Percentiles rank a stretch among this genome's conserved stretches.
phyloP scores from a whole-genome alignment of 2,329 filamentous ascomycete genomes.

The Lithohypha guttulata region DNA sequence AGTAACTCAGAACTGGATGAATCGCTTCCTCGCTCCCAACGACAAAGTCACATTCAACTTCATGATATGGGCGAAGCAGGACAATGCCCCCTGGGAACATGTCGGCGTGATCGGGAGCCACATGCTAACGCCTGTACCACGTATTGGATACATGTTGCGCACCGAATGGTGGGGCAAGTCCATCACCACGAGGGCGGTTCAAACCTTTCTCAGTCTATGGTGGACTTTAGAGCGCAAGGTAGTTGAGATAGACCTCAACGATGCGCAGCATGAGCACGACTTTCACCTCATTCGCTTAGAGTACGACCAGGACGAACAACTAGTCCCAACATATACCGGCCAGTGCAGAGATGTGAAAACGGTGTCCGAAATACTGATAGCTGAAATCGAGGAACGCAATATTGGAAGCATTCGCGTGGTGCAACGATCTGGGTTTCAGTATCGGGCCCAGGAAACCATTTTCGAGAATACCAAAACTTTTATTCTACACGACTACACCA shows the following conservation, averaged over 20 bases:
- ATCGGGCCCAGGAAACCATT: neutral
- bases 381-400: constrained; percentile 5
- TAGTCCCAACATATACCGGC: neutral
- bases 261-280: constrained; percentile 3
- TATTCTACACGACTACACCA: constrained; percentile 3
- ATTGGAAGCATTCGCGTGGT: constrained; percentile 4
- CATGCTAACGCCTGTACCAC: neutral
- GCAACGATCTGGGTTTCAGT: constrained; percentile 7
- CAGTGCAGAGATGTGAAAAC: neutral
- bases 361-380: constrained; percentile 7
- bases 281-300: constrained; percentile 6
- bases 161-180: constrained; percentile 7
- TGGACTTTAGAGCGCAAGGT: constrained; percentile 4
- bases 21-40: constrained; percentile 3
- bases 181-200: constrained; percentile 6
- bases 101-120: constrained; percentile 5
- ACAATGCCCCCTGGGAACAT: constrained; percentile 4
- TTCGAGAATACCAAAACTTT: neutral
- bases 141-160: constrained; percentile 8
- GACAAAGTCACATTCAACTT: constrained; percentile 1
- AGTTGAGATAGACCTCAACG: neutral
- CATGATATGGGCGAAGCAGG: constrained; percentile 7
- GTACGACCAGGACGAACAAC: neutral
- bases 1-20: constrained; percentile 6
- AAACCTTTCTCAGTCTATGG: constrained; percentile 3